Base-by-base conservation (phyloP, 140 eudicot genomes). In the Stevia rebaudiana region DNA sequence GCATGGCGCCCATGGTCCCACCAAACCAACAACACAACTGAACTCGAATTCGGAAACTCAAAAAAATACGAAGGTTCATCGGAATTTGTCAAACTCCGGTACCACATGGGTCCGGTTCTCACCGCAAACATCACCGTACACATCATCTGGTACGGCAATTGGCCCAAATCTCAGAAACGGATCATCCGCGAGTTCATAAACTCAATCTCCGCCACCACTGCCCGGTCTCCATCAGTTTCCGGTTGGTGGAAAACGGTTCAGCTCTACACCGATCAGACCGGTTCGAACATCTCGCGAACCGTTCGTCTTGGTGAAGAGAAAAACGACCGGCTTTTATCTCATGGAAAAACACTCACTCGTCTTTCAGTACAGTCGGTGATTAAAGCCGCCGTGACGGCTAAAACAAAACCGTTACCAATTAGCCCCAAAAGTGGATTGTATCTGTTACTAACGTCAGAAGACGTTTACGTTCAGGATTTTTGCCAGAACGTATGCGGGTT, bases 81-180 rank as follows among this genome's bases (percentile, higher is more conserved):
- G 50, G 95, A 85, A 18, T 81, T 92, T n/a, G 95, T 92, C 13
- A 69, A 85, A 18, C 70, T 92, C 67, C 67, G 76, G 52, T 92
- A 92, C 84, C 98, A 92, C 66, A 88, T 88, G 96, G 98, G 98
- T 55, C 98, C 98, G 0, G 96, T 92, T 44, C 86, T 92, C 28
- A 87, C 96, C 5, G 72, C 84, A 2, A 79, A 83, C 65, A 92
- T 92, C 56, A 88, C 96, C 73, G 86, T 85, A 44, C 87, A 92
- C 79, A 82, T 86, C 8, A 83, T 92, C 33, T 92, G 98, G 98
- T 92, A 92, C 82, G 98, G 98, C 30, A 68, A 49, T 3, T 92
- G 98, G 98, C 61, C 58, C 1, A 80, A 28, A 2, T 33, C 81
- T 37, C 95, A 92, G 57, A 88, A 92, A 62, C 77, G 76, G 12